Base-by-base conservation (phyloP, 805 yeast species). In the Kodamaea leandrae region DNA sequence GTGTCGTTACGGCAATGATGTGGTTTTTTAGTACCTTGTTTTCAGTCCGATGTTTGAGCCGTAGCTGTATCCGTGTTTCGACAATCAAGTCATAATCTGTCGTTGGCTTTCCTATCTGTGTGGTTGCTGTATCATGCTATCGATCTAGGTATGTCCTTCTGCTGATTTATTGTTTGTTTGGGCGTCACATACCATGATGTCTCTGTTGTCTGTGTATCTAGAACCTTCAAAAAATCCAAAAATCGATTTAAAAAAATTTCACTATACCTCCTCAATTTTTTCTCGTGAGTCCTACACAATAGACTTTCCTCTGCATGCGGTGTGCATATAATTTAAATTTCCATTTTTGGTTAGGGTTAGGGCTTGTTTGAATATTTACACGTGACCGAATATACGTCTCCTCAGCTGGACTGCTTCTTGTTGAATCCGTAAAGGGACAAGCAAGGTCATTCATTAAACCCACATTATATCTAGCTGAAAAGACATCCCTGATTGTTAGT, bases 151-250 rank as follows among this genome's bases (percentile, higher is more conserved):
- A 25, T 25, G 28, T 6, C n/a, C 4, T 27, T 18, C 26, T n/a
- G 25, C 36, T 5, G 25, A n/a, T n/a, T 9, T 19, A 23, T 16
- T 29, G 12, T 23, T 13, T 15, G 29, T 15, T 21, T 33, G 25
- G 36, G 19, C 38, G 17, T 39, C 19, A 46, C 50, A 43, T 46
- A 46, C 50, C 50, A 46, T 46, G 33, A 43, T 46, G 47, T 41
- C 49, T 46, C 47, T 46, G 47, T 42, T 39, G 39, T 34, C 42
- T 32, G 36, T 37, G 42, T 27, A 21, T 33, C 28, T 14, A 26
- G 32, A 28, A 34, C n/a, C n/a, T 25, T 37, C 34, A 21, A 29
- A 32, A 32, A 32, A 32, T 32, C 37, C 28, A 36, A 25, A 39
- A 39, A 25, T 39, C 43, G 27, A 19, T 32, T n/a, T 20, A 36